Percentiles rank a stretch among this genome's conserved stretches.
Evolutionary conservation across 345 rosid genomes (phyloP).

Genomic region (Kandelia obovata): DNA sequence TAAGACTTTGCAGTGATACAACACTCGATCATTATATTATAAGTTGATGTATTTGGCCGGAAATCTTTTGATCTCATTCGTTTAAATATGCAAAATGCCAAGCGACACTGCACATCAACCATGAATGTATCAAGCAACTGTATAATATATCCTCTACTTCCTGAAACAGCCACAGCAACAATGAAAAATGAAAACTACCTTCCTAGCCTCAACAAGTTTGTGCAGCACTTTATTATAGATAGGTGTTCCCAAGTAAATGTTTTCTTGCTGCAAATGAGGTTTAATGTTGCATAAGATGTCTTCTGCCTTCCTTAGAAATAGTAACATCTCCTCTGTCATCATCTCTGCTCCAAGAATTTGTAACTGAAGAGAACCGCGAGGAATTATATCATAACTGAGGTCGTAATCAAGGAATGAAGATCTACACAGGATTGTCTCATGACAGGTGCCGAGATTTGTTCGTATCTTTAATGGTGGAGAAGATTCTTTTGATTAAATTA

Average conservation of each 20-base stretch:
- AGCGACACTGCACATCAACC: constrained; percentile 43
- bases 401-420: background rate
- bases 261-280: background rate
- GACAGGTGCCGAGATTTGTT: background rate
- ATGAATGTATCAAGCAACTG: constrained; percentile 15
- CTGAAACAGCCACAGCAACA: constrained; percentile 14
- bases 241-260: constrained; percentile 38
- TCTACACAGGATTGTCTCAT: background rate
- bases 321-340: constrained; percentile 58
- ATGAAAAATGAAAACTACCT: constrained; percentile 42
- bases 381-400: constrained; percentile 4
- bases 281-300: constrained; percentile 28
- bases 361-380: constrained; percentile 41
- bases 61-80: constrained; percentile 44
- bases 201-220: constrained; percentile 53
- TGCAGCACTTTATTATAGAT: constrained; percentile 60
- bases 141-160: constrained; percentile 5
- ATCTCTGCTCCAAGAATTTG: constrained; percentile 77
- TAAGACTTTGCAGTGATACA: constrained; percentile 46
- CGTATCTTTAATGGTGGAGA: background rate
- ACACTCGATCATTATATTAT: constrained; percentile 67
- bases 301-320: constrained; percentile 47
- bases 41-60: constrained; percentile 47
- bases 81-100: constrained; percentile 56
- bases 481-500: background rate